A percentile compares a stretch with the other conserved stretches of the same genome.
Conservation (phyloP, 768 basidiomycete genomes). For the Russula emetica region DNA sequence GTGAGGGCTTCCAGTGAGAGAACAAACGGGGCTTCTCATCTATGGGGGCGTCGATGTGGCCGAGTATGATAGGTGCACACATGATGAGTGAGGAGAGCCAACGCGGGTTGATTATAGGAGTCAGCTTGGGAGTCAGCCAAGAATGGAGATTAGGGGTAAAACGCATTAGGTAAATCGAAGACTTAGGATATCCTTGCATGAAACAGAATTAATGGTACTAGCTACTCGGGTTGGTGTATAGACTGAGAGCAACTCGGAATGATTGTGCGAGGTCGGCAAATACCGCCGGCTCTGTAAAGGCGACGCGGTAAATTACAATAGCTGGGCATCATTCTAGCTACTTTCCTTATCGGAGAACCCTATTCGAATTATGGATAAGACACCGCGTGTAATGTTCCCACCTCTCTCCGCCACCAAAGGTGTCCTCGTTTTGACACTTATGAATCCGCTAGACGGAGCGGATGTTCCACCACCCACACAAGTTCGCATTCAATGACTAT, state of each 20-base stretch:
- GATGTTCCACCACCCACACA: not conserved
- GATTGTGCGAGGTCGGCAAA: not conserved
- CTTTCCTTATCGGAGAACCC: not conserved
- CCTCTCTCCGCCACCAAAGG: not conserved
- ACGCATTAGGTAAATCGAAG: too few species aligned
- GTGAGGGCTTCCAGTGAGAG: constrained; percentile 17
- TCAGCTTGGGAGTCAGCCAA: constrained; percentile 2
- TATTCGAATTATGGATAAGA: too few species aligned
- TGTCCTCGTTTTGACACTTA: not conserved
- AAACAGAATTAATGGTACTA: too few species aligned
- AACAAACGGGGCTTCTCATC: constrained; percentile 16
- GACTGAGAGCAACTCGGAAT: not conserved
- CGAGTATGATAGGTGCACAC: not conserved
- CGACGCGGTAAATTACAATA: too few species aligned
- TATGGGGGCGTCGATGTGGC: not conserved
- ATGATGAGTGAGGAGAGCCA: not conserved
- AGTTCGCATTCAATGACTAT: not conserved
- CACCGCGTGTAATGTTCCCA: not conserved
- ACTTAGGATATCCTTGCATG: too few species aligned
- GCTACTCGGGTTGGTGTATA: not conserved
- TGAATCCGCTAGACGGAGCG: not conserved
- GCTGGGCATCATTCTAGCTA: too few species aligned
- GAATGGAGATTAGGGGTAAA: constrained; percentile 19
- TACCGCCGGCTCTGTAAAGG: not conserved
- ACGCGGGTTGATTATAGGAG: not conserved